A percentile compares a stretch with the other conserved stretches of the same genome.
Conservation (phyloP, 495 filamentous ascomycete species). For the Penicillium fimorum region DNA sequence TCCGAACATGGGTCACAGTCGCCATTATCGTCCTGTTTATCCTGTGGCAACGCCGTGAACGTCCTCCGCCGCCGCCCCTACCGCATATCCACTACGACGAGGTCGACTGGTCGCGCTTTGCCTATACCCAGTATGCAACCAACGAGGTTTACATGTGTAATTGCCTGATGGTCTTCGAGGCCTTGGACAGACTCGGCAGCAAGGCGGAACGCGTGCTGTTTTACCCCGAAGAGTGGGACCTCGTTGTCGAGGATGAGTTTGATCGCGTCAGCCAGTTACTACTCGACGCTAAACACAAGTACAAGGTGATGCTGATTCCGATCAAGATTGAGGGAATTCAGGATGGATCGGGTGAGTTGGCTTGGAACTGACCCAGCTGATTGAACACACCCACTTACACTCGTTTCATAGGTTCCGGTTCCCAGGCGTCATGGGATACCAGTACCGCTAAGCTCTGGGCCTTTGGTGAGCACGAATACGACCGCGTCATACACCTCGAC, state of each 20-base stretch:
- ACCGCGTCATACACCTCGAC: constrained; percentile 67
- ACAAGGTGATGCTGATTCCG: constrained; percentile 59
- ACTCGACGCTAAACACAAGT: constrained; percentile 57
- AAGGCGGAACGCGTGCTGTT: constrained; percentile 65
- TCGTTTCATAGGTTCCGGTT: constrained; percentile 14
- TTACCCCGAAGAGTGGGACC: constrained; percentile 60
- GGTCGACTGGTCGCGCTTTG: constrained; percentile 61
- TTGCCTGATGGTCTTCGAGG: constrained; percentile 71
- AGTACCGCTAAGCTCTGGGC: constrained; percentile 68
- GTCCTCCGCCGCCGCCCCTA: constrained; percentile 24
- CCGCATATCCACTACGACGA: constrained; percentile 41
- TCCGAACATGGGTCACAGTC: constrained; percentile 40
- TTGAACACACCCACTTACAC: neutral
- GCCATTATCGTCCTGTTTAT: constrained; percentile 33
- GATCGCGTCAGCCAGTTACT: constrained; percentile 56
- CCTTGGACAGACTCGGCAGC: constrained; percentile 57
- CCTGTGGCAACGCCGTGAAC: constrained; percentile 30
- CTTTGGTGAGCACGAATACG: constrained; percentile 67
- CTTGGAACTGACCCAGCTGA: neutral
- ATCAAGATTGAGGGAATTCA: constrained; percentile 54
- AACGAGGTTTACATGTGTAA: constrained; percentile 70
- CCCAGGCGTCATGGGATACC: constrained; percentile 54
- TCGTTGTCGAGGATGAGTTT: constrained; percentile 33
- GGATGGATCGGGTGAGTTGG: constrained; percentile 35
- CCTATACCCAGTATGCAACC: constrained; percentile 73